A percentile compares a stretch with the other conserved stretches of the same genome.
These are phyloP conservation scores for Naganishia albida DNA, from an alignment of 1,284 basidiomycete species.

Conservation along the genomic window DNA sequence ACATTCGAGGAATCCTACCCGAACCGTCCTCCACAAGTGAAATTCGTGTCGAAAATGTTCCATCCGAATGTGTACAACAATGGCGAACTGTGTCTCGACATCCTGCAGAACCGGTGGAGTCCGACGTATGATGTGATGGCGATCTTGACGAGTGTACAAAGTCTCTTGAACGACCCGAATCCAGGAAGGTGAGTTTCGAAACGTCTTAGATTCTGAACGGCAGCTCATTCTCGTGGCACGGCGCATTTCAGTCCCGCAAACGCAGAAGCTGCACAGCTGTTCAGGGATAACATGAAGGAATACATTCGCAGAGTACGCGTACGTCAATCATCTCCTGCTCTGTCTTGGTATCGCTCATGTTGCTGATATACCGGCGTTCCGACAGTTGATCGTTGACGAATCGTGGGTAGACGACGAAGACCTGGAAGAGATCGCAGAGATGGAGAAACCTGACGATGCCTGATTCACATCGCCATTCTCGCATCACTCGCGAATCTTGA, in stretches of 20 bases:
- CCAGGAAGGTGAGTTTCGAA: slow-evolving; percentile 66
- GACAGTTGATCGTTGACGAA: slow-evolving; percentile 71
- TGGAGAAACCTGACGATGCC: slow-evolving; percentile 28
- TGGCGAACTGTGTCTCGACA: slow-evolving; percentile 96
- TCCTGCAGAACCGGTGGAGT: slow-evolving; percentile 96
- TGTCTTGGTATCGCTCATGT: neutral
- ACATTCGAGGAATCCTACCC: slow-evolving; percentile 98
- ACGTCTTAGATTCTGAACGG: neutral
- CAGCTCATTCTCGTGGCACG: neutral
- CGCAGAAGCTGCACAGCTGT: slow-evolving; percentile 93
- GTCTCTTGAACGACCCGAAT: slow-evolving; percentile 93
- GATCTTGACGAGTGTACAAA: slow-evolving; percentile 94
- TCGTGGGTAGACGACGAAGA: slow-evolving; percentile 71
- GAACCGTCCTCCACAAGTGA: slow-evolving; percentile 95
- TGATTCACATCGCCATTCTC: slow-evolving; percentile 4
- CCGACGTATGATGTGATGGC: slow-evolving; percentile 98
- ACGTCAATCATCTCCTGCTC: slow-evolving; percentile 30
- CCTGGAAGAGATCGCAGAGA: slow-evolving; percentile 32
- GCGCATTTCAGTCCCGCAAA: slow-evolving; percentile 76
- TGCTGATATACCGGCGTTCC: neutral
- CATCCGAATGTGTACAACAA: slow-evolving; percentile 99
- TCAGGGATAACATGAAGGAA: slow-evolving; percentile 98
- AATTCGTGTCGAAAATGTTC: slow-evolving; percentile 97
- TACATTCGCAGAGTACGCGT: slow-evolving; percentile 88
- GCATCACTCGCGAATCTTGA: neutral